A percentile compares a stretch with the other conserved stretches of the same genome.
Conservation (phyloP, 352 stramenopile species). For the Pythium volutum region DNA sequence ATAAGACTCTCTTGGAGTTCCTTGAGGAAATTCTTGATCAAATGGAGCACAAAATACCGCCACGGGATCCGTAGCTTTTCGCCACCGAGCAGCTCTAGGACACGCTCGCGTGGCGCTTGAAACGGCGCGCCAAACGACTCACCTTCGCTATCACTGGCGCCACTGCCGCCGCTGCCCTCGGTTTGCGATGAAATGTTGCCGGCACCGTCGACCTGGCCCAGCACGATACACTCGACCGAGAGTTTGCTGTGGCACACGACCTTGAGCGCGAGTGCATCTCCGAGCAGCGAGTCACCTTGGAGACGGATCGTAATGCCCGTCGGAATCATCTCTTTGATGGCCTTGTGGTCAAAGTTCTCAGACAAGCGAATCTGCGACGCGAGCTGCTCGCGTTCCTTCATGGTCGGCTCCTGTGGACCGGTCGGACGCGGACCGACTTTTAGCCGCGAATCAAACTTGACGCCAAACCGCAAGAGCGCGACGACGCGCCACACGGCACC, state of each 20-base stretch:
- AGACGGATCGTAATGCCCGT: slow-evolving; percentile 81
- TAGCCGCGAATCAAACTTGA: slow-evolving; percentile 87
- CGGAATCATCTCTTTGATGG: slow-evolving; percentile 88
- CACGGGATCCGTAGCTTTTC: slow-evolving; percentile 82
- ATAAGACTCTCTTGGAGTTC: slow-evolving; percentile 69
- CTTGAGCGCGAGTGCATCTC: slow-evolving; percentile 69
- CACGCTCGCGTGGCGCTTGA: slow-evolving; percentile 36
- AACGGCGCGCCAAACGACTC: slow-evolving; percentile 9
- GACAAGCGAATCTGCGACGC: slow-evolving; percentile 81
- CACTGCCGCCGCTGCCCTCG: slow-evolving; percentile 28
- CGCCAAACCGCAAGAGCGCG: slow-evolving; percentile 78
- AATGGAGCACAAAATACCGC: slow-evolving; percentile 66
- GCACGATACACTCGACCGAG: slow-evolving; percentile 80
- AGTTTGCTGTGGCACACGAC: slow-evolving; percentile 83
- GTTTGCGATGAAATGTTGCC: slow-evolving; percentile 26
- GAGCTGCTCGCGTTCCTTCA: slow-evolving; percentile 39
- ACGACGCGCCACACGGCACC: slow-evolving; percentile 86
- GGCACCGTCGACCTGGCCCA: slow-evolving; percentile 39
- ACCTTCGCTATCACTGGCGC: slow-evolving; percentile 25
- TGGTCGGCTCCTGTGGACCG: slow-evolving; percentile 13
- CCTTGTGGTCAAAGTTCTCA: slow-evolving; percentile 89
- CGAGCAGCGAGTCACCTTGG: slow-evolving; percentile 74
- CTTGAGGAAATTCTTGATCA: slow-evolving; percentile 64
- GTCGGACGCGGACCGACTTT: slow-evolving; percentile 65
- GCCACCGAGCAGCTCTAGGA: slow-evolving; percentile 78